These are phyloP conservation scores for Nematocida major DNA, from an alignment of 371 early-diverging fungal species.

Conservation along the genomic window DNA sequence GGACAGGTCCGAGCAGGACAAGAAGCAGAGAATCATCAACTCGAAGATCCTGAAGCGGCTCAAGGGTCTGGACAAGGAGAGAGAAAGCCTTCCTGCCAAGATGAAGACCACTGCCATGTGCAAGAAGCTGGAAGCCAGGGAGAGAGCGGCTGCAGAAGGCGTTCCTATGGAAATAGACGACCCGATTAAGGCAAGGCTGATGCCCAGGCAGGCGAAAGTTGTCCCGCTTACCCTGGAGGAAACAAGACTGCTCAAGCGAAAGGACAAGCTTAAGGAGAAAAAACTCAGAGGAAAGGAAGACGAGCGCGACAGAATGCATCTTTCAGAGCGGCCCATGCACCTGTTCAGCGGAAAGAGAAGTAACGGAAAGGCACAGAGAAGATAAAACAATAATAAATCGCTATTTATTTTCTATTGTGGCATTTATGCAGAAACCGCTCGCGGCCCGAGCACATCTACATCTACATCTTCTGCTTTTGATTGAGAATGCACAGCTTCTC, in stretches of 20 bases:
- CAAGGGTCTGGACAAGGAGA: slow-evolving; percentile 27
- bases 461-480: not conserved
- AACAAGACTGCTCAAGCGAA: not conserved
- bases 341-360: slow-evolving; percentile 49
- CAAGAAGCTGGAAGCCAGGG: slow-evolving; percentile 19
- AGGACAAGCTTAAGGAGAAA: slow-evolving; percentile 40
- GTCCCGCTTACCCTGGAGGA: slow-evolving; percentile 5
- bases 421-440: too few relatives aligned
- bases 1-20: slow-evolving; percentile 52
- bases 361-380: slow-evolving; percentile 38
- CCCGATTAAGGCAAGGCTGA: not conserved
- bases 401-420: not conserved
- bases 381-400: slow-evolving; percentile 2
- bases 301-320: slow-evolving; percentile 41
- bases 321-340: slow-evolving; percentile 45
- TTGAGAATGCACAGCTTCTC: not conserved
- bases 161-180: not conserved
- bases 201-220: not conserved
- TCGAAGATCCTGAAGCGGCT: slow-evolving; percentile 48
- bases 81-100: slow-evolving; percentile 24
- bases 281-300: slow-evolving; percentile 24
- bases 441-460: not conserved
- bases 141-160: not conserved
- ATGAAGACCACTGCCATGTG: slow-evolving; percentile 39
- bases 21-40: slow-evolving; percentile 50